These are phyloP conservation scores for Sarocladiaceae sp. DNA, from an alignment of 2,329 filamentous ascomycete genomes.

Conservation along the genomic window DNA sequence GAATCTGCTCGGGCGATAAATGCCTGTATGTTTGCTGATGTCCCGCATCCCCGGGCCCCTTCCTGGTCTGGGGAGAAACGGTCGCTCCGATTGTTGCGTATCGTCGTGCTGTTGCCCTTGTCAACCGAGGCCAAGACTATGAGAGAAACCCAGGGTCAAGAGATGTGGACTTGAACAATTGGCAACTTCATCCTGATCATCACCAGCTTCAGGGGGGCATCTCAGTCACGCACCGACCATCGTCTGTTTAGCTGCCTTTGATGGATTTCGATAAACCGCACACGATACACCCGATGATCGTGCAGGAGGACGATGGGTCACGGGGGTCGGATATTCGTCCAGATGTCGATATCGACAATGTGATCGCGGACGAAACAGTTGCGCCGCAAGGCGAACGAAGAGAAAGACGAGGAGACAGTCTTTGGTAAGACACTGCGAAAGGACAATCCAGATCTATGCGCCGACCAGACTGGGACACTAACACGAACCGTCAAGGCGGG, in stretches of 20 bases:
- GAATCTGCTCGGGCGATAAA: not conserved
- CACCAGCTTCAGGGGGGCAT: no score
- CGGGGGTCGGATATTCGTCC: not conserved
- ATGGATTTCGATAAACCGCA: conserved; percentile 8
- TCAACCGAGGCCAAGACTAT: no score
- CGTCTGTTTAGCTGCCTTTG: not conserved
- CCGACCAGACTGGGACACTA: no score
- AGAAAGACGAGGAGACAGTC: conserved; percentile 10
- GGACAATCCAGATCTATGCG: no score
- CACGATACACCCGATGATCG: not conserved
- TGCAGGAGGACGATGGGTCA: not conserved
- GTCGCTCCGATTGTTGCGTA: no score
- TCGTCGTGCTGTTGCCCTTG: no score
- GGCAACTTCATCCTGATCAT: no score
- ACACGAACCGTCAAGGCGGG: no score
- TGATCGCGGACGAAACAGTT: not conserved
- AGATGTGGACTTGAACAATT: no score
- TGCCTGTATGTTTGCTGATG: conserved; percentile 1
- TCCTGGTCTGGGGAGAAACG: not conserved
- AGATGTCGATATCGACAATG: conserved; percentile 7
- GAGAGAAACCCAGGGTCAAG: no score
- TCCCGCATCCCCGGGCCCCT: not conserved
- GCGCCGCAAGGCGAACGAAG: conserved; percentile 3
- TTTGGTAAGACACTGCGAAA: conserved; percentile 9
- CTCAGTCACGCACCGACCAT: not conserved